Base-by-base conservation (phyloP, 202 grass and related monocot species). In the Zizania palustris region DNA sequence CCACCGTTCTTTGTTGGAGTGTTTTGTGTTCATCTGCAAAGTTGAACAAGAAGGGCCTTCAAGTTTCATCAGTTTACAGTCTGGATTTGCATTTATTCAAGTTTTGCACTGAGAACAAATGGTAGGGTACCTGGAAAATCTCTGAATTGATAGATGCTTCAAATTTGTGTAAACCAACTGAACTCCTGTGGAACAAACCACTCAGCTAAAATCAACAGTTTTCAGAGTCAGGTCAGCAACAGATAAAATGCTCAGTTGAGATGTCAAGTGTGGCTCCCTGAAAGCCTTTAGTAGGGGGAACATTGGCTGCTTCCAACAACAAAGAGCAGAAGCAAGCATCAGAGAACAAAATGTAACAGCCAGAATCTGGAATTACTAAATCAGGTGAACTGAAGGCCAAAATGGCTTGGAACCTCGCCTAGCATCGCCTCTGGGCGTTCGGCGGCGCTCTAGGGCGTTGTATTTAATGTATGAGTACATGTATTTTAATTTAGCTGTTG, bases 351-450 rank as follows among this genome's bases (percentile, higher is more conserved):
- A 77, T 45, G 44, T 72, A 53, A 88, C 66, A 54, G 55, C 63
- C 63, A 21, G 74, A 72, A 55, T 72, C 76, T 76, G 65, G 34
- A 80, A 85, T 81, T 81, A 89, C 72, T 73, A 61, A 59, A 85
- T 77, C 67, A 73, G 82, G 44, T 80, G 71, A 66, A 40, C 51
- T 9, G 77, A 73, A 68, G 71, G 67, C 60, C 86, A 85, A 77
- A 88, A 85, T 77, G 72, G 38, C 72, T 76, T 81, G 67, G 77
- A 81, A 77, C n/a, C n/a, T n/a, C n/a, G n/a, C n/a, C n/a, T n/a
- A n/a, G n/a, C n/a, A n/a, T n/a, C n/a, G n/a, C n/a, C n/a, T n/a
- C n/a, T n/a, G n/a, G n/a, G n/a, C n/a, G n/a, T n/a, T n/a, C n/a
- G n/a, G n/a, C n/a, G n/a, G n/a, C n/a, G n/a, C n/a, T n/a, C n/a